Base-by-base conservation (phyloP, 2,329 filamentous ascomycete genomes). In the Microascus cirrosus region DNA sequence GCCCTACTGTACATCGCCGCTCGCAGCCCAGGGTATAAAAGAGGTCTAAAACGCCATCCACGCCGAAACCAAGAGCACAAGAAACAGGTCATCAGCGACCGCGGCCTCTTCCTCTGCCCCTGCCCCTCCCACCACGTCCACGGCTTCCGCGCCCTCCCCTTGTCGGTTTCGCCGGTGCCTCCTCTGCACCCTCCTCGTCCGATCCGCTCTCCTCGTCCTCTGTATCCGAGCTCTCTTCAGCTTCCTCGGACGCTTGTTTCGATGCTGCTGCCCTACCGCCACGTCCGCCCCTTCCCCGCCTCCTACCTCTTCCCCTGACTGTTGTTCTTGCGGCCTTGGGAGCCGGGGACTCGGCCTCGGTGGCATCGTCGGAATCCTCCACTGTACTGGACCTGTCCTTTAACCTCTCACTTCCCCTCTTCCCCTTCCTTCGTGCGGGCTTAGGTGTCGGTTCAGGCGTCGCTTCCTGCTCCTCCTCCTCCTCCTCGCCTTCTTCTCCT, bases 331-430 rank as follows among this genome's bases (percentile, higher is more conserved):
- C 70, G 13, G 71, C 69, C 61, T 70, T 71, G 60, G 69, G 61
- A 58, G 70, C 65, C 57, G 72, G 74, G 55, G 73, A 74, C 57
- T 71, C 68, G 25, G 67, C 66, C 39, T 71, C 70, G n/a, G 72
- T 76, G 52, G 74, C 73, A 48, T 74, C 73, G 61, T 81, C 78
- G 1, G 77, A 78, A 58, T 80, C 77, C 3, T 78, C 78, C n/a
- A 80, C 73, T 6, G 77, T 80, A 20, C 55, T 57, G 12, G 45
- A 52, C 34, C 55, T 53, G 13, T 48, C 55, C 11, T 28, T 34
- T 13, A 48, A 67, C 66, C 2, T 67, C 68, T 8, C 64, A 61
- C 8, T 63, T 63, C 1, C 59, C 58, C 15, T 65, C 62, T 39
- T 68, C 64, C 15, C 71, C 71, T 56, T 71, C 68, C 0, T 66